Evolutionary conservation across 306 rosid species (phyloP), one percentile per base, ranked within the genome.

Genomic region (Citrullus colocynthis): DNA sequence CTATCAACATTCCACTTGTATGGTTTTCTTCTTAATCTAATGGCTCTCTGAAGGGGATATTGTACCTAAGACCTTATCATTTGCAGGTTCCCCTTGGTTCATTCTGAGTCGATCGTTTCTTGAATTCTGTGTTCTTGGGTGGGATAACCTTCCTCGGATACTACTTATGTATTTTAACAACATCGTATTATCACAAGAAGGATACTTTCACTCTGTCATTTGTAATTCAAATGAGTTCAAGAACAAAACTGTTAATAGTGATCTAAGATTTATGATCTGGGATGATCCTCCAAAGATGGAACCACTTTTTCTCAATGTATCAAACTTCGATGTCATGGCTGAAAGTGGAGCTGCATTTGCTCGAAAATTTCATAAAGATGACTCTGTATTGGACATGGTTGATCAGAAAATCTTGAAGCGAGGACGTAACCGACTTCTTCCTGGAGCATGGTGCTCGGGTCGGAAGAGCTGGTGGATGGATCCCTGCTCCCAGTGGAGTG

Each of bases 401-500:
- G 98, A 95, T 51, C 72, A 58, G 73, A 84, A 81, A 80, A 82
- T 95, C 82, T 94, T 95, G 79, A 84, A 44, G 73, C 97, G 99
- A 0, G 83, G 91, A 48, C 79, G 36, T 32, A 79, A 88, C 21
- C 81, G 41, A 73, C 77, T 49, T 28, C 13, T 79, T 81, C 95
- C 93, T 0, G 98, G 99, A 21, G 93, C 92, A 7, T 95, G 99
- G 99, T 95, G 99, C 82, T 76, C 92, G 0, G 93, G 92, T 41
- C 71, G 88, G 85, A 87, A 76, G 82, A 86, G 86, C 79, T 90
- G 99, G 99, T 89, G 87, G 96, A 78, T 75, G 75, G 97, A 92
- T 88, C 99, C 97, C 0, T 92, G 99, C 80, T 84, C 97, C 37
- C 92, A 89, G 37, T 95, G 99, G 99, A 90, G 96, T 28, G 99